These are phyloP conservation scores for Prunus persica DNA, from an alignment of 306 rosid genomes.

Conservation along the genomic window Prunus_persica_NCBIv2 NC_034009.1:34888001-34888500, in stretches of 20 bases:
- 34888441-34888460: background rate
- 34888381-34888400: background rate
- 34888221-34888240: conserved; percentile 41
- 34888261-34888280: conserved; percentile 50
- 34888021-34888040: conserved; percentile 58
- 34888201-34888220: conserved; percentile 41
- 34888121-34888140: background rate
- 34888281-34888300: conserved; percentile 66
- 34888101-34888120: background rate
- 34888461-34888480: background rate
- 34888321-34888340: conserved; percentile 21
- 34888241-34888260: conserved; percentile 46
- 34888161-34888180: conserved; percentile 60
- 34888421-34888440: background rate
- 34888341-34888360: conserved; percentile 22
- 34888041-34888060: conserved; percentile 59
- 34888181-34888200: conserved; percentile 64
- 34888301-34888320: conserved; percentile 17
- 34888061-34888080: conserved; percentile 44
- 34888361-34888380: background rate
- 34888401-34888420: background rate
- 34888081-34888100: background rate
- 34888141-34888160: conserved; percentile 26
- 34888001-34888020: conserved; percentile 61
- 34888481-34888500: conserved; percentile 3